Conservation (phyloP, 208 protist species). For the Acanthamoeba healyi region DNA sequence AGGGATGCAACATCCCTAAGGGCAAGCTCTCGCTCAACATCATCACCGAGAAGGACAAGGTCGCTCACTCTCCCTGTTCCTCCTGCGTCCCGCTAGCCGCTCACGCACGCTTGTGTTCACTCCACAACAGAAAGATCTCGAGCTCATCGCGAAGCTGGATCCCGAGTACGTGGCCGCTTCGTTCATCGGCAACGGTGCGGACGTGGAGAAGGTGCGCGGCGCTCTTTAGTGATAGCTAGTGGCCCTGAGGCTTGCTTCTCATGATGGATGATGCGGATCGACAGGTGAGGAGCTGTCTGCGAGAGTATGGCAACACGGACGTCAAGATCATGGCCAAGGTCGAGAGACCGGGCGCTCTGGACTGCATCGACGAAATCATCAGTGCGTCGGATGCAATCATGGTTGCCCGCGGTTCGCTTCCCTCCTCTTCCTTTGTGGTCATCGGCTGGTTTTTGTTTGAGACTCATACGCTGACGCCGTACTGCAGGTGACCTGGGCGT, state of each 20-base stretch:
- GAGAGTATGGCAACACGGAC: conserved; percentile 86
- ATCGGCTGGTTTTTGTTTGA: no score
- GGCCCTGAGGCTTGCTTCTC: not conserved
- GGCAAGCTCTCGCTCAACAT: conserved; percentile 73
- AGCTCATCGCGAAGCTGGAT: conserved; percentile 40
- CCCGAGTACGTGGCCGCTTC: conserved; percentile 74
- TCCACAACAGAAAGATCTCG: conserved; percentile 34
- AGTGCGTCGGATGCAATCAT: conserved; percentile 98
- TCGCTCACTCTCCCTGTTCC: not conserved
- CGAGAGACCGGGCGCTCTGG: conserved; percentile 97
- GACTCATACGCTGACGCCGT: not conserved
- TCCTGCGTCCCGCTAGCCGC: not conserved
- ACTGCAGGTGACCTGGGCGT: conserved; percentile 96
- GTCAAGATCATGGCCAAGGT: conserved; percentile 99
- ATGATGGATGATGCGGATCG: not conserved
- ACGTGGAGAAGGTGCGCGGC: conserved; percentile 61
- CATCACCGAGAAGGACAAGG: conserved; percentile 75
- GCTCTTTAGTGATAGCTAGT: not conserved
- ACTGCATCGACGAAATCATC: conserved; percentile 99
- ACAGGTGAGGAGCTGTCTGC: conserved; percentile 58
- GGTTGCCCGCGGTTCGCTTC: conserved; percentile 97
- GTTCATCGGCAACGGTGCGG: conserved; percentile 44
- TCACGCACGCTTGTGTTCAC: not conserved
- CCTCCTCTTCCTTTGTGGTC: no score
- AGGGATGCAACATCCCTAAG: conserved; percentile 78